Evolutionary conservation across 2,329 filamentous ascomycete species (phyloP), one percentile per base, ranked within the genome.

Genomic region (Calonectria hongkongensis): DNA sequence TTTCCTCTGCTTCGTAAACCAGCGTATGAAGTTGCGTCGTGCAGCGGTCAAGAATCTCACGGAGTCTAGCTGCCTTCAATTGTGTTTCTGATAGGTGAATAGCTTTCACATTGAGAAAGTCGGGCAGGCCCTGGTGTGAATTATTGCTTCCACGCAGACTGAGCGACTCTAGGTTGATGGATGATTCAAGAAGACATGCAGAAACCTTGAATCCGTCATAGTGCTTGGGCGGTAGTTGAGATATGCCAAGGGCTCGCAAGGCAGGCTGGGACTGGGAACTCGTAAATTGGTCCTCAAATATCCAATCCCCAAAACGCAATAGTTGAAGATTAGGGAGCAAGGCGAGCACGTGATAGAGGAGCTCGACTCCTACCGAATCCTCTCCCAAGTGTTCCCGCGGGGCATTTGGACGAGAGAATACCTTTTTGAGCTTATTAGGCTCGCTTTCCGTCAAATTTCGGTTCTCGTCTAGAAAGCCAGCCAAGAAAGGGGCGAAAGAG

Each of bases 1-100:
- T n/a, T n/a, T n/a, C n/a, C n/a, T n/a, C n/a, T 51, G 70, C 50
- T 21, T 66, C 66, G 43, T 70, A 66, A 2, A 43, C 66, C 12
- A 72, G 70, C 2, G 48, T 43, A 16, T 18, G 39, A 6, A 72
- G 39, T 7, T 43, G 18, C 0, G 60, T 28, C 1, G 60, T 48
- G 12, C 66, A 70, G 3, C 33, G 36, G 41, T n/a, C 68, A 39
- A 8, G 58, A 16, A 18, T 15, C 21, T 39, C 12, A 16, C 27
- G 5, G 4, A 25, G 27, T n/a, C 5, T 25, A 62, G 4, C 4
- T 12, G 48, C 4, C 10, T 27, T 16, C 30, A 47, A 5, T 39
- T 3, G 13, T 4, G 10, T 13, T 45, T 25, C 9, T 30, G 51
- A 28, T 1, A 72, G n/a, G 8, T 64, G 48, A 9, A 73, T n/a